phyloP scores from a whole-genome alignment of 2,329 filamentous ascomycete species.

The Aspergillus sp. region DNA sequence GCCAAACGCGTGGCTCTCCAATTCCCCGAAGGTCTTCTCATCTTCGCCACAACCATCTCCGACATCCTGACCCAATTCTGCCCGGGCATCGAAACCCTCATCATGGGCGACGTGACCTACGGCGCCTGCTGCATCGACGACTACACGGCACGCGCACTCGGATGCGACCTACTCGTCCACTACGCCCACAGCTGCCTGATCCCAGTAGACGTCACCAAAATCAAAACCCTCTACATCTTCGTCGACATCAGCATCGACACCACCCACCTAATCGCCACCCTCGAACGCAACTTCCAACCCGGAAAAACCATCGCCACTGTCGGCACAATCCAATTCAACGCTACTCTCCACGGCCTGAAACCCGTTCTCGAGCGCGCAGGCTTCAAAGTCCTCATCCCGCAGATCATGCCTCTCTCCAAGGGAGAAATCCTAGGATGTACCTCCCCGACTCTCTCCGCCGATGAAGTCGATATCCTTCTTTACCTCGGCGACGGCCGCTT shows the following conservation, averaged over 20 bases:
- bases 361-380: slow-evolving; percentile 77
- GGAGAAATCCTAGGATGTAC: slow-evolving; percentile 98
- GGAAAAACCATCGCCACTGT: slow-evolving; percentile 90
- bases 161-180: slow-evolving; percentile 91
- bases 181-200: slow-evolving; percentile 97
- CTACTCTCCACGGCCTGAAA: slow-evolving; percentile 85
- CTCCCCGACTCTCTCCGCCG: slow-evolving; percentile 69
- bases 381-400: slow-evolving; percentile 82
- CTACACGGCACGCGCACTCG: slow-evolving; percentile 90
- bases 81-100: slow-evolving; percentile 84
- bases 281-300: slow-evolving; percentile 82
- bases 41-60: slow-evolving; percentile 96
- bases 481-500: slow-evolving; percentile 93
- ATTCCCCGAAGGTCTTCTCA: slow-evolving; percentile 89
- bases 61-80: slow-evolving; percentile 96
- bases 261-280: slow-evolving; percentile 77
- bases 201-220: slow-evolving; percentile 92
- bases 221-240: slow-evolving; percentile 96
- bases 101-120: slow-evolving; percentile 99
- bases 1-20: slow-evolving; percentile 89
- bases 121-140: slow-evolving; percentile 98
- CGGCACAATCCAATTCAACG: slow-evolving; percentile 98
- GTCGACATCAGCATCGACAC: slow-evolving; percentile 97
- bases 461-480: slow-evolving; percentile 72
- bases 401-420: slow-evolving; percentile 88